Conservation (phyloP, 495 filamentous ascomycete species). For the Lasiosphaeria hispida region DNA sequence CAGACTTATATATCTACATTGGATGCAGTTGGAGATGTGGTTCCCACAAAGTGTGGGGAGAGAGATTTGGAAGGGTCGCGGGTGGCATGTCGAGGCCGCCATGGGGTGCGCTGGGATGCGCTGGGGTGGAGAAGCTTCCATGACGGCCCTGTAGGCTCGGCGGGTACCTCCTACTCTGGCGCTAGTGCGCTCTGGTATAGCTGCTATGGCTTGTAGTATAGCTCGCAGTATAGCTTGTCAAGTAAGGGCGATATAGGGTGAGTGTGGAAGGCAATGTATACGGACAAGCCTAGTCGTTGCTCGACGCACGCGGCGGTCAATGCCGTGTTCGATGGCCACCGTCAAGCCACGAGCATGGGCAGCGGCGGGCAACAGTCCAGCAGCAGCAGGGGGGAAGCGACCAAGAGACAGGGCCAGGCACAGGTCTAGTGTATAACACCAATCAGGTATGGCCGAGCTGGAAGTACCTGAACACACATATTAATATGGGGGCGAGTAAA, state of each 20-base stretch:
- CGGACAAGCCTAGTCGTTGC: constrained; percentile 15
- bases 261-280: constrained; percentile 27
- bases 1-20: constrained; percentile 40
- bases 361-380: constrained; percentile 8
- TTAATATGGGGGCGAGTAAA: constrained; percentile 32
- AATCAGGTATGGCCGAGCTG: constrained; percentile 28
- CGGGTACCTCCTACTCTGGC: neutral
- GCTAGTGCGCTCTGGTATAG: neutral
- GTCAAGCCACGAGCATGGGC: constrained; percentile 12
- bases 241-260: constrained; percentile 34
- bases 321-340: constrained; percentile 30
- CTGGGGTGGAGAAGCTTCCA: constrained; percentile 26
- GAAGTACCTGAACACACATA: constrained; percentile 34
- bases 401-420: constrained; percentile 30
- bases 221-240: constrained; percentile 22
- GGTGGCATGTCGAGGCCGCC: constrained; percentile 24
- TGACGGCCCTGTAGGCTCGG: constrained; percentile 10
- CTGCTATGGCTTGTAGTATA: too few relatives aligned
- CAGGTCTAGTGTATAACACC: constrained; percentile 22
- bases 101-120: constrained; percentile 8
- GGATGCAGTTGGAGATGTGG: constrained; percentile 31
- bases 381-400: constrained; percentile 24
- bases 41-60: constrained; percentile 30
- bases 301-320: constrained; percentile 26
- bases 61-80: constrained; percentile 25